Evolutionary conservation across 352 stramenopile species (phyloP).

Genomic region (Phytophthora quininea): DNA sequence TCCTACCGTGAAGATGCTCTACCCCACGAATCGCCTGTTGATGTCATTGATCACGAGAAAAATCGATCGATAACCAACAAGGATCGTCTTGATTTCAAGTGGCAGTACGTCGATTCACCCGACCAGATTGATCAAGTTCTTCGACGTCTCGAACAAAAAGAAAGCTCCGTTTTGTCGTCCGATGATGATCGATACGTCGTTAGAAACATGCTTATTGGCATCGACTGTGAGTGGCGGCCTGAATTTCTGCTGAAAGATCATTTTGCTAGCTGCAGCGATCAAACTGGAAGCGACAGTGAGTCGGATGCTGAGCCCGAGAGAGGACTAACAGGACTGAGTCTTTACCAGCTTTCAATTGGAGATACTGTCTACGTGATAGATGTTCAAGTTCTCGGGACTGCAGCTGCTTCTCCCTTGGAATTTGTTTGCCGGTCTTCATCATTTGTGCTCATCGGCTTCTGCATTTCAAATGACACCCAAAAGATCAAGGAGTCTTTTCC

Average conservation of each 20-base stretch:
- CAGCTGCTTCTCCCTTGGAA: conserved; percentile 40
- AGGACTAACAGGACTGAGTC: conserved; percentile 40
- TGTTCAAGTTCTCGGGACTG: conserved; percentile 49
- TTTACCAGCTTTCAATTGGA: conserved; percentile 58
- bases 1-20: background rate
- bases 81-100: conserved; percentile 23
- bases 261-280: background rate
- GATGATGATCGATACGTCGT: conserved; percentile 9
- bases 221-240: conserved; percentile 74
- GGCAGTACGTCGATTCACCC: conserved; percentile 39
- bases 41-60: conserved; percentile 32
- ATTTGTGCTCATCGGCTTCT: conserved; percentile 60
- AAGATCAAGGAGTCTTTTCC: conserved; percentile 61
- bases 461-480: conserved; percentile 56
- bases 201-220: conserved; percentile 43
- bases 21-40: background rate
- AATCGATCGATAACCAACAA: conserved; percentile 27
- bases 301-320: conserved; percentile 18
- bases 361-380: conserved; percentile 62
- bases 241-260: conserved; percentile 42
- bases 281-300: background rate
- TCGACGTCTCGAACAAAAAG: conserved; percentile 18
- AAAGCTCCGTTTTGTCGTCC: conserved; percentile 2
- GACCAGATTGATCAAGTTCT: conserved; percentile 33
- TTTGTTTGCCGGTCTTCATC: conserved; percentile 45